A percentile compares a stretch with the other conserved stretches of the same genome.
phyloP scores from a whole-genome alignment of 2,329 filamentous ascomycete genomes.

The Hymenoscyphus fraxineus region DNA sequence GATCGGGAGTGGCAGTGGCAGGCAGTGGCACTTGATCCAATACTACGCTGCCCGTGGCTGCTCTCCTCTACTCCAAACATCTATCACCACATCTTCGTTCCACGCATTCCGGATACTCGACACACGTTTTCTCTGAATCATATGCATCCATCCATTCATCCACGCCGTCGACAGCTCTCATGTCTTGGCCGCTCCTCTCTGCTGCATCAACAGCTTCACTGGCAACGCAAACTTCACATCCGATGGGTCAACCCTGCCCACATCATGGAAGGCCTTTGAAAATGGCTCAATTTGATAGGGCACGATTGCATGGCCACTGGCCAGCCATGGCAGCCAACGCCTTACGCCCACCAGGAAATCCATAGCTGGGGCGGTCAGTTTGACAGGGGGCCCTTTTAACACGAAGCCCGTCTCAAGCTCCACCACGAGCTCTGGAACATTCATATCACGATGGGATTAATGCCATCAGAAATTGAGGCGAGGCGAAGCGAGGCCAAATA shows the following conservation, averaged over 20 bases:
- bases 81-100: too few relatives aligned
- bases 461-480: neutral
- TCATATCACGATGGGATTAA: slow-evolving; percentile 1
- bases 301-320: neutral
- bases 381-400: neutral
- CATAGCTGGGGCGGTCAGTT: neutral
- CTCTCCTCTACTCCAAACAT: too few relatives aligned
- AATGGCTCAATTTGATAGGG: slow-evolving; percentile 10
- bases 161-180: neutral
- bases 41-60: neutral
- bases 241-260: neutral
- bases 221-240: neutral
- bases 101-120: too few relatives aligned
- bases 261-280: slow-evolving; percentile 1
- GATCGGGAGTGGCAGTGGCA: too few relatives aligned
- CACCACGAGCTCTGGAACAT: slow-evolving; percentile 9
- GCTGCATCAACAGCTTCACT: neutral
- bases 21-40: too few relatives aligned
- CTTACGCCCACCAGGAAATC: neutral
- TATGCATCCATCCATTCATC: neutral
- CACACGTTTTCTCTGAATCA: too few relatives aligned
- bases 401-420: neutral
- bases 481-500: neutral
- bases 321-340: neutral
- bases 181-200: neutral